phyloP scores from a whole-genome alignment of 208 protist species.

The Endotrypanum monterogeii region DNA sequence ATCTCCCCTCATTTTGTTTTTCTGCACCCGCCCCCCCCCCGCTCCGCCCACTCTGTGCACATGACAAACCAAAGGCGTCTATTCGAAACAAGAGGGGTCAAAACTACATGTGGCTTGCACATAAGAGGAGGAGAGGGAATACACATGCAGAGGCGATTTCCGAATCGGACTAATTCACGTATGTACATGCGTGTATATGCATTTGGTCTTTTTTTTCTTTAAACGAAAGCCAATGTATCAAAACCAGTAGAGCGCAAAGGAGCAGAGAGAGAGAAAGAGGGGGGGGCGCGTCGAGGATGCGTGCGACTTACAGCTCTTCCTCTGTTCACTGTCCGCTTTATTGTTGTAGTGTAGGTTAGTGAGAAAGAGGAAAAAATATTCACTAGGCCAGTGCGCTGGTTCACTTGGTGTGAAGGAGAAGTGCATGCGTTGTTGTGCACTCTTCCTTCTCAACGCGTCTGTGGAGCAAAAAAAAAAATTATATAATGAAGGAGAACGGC shows the following conservation, averaged over 20 bases:
- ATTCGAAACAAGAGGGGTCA: too few species aligned
- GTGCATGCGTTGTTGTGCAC: neutral
- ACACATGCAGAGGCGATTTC: too few species aligned
- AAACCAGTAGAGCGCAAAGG: neutral
- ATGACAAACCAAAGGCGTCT: too few species aligned
- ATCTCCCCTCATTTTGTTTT: too few species aligned
- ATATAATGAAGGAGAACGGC: neutral
- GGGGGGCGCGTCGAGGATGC: neutral
- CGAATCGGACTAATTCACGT: neutral
- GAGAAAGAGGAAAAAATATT: conserved; percentile 19
- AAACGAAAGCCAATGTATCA: too few species aligned
- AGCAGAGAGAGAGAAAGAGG: too few species aligned
- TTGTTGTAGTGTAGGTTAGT: conserved; percentile 5
- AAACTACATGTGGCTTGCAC: too few species aligned
- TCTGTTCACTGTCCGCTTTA: neutral
- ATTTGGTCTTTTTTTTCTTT: too few species aligned
- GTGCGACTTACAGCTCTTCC: neutral
- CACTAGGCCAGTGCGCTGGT: neutral
- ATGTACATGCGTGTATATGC: neutral
- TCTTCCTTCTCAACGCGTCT: neutral
- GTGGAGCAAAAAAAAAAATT: neutral
- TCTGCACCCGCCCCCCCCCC: too few species aligned
- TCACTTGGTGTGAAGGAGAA: neutral
- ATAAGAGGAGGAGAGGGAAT: neutral
- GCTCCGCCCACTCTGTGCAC: too few species aligned